Evolutionary conservation across 2,329 filamentous ascomycete species (phyloP).

Genomic region (Exserohilum turcica): DNA sequence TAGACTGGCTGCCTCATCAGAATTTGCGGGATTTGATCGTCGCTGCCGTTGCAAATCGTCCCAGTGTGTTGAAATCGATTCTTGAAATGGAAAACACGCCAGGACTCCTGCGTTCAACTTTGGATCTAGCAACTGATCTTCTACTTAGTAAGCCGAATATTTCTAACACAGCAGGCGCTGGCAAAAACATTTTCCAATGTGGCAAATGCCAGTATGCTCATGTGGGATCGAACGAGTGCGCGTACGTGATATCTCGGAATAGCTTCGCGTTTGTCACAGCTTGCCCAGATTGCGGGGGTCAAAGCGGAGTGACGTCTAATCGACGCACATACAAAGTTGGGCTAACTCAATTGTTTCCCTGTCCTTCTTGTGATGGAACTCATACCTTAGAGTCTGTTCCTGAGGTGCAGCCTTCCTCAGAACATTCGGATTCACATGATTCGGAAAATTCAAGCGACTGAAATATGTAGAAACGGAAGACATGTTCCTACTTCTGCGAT

Average conservation of each 20-base stretch:
- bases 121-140: constrained; percentile 26
- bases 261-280: not conserved
- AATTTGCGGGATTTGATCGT: constrained; percentile 18
- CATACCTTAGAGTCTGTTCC: constrained; percentile 4
- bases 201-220: constrained; percentile 15
- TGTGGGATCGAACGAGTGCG: constrained; percentile 9
- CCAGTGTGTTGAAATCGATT: constrained; percentile 7
- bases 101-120: constrained; percentile 24
- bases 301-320: not conserved
- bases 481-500: not conserved
- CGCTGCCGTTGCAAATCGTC: constrained; percentile 11
- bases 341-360: constrained; percentile 2
- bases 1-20: constrained; percentile 16
- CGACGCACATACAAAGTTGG: constrained; percentile 7
- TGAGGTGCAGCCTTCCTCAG: not conserved
- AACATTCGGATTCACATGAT: not conserved
- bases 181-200: constrained; percentile 16
- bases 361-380: constrained; percentile 11
- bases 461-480: not conserved
- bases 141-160: constrained; percentile 15
- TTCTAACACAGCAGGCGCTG: constrained; percentile 9
- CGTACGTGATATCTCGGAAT: constrained; percentile 3
- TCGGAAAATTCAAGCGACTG: not conserved
- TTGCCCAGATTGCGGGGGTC: constrained; percentile 11
- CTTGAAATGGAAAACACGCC: constrained; percentile 12